Base-by-base conservation (phyloP, 345 rosid genomes). In the Clausena lansium region DNA sequence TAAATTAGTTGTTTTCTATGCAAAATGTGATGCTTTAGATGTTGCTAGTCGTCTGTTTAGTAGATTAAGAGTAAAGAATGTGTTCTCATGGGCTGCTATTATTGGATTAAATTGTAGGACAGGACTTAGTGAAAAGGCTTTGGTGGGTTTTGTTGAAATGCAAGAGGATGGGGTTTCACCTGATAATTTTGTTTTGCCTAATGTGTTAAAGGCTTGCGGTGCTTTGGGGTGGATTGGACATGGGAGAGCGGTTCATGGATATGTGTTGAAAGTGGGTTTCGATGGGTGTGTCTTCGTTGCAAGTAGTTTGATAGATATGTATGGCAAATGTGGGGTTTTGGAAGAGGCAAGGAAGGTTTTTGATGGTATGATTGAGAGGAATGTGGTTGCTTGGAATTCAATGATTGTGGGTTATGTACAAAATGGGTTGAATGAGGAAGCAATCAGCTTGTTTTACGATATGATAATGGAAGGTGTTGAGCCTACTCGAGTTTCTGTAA, bases 71-170 rank as follows among this genome's bases (percentile, higher is more conserved):
- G 76, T 83, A 33, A 78, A 82, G 27, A 94, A 89, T 77, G 91
- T 86, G 75, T 94, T 90, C 71, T 90, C 97, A 15, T 94, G 98
- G 96, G 97, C 97, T 61, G 94, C 98, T 27, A 77, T 91, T n/a
- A 85, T 90, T 61, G 94, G 97, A 62, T 78, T 94, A 83, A 71
- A 81, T 25, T 89, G 92, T 69, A 88, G 94, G 81, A 55, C 77
- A 79, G 93, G 97, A 24, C 64, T 78, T 2, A 62, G 55, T 58
- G 89, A 83, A 79, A 88, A 84, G 76, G 92, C 94, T 67, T 81
- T 90, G 11, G 78, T 77, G 80, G 88, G 91, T 71, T 85, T 85
- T 39, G 79, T 88, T 73, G 89, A 90, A 76, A 94, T 89, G 93
- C 81, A 82, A 30, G 83, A 89, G 71, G 70, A 72, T 33, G 96